Evolutionary conservation across 1,139 yeast species (phyloP).

Genomic region (Taphrina confusa): DNA sequence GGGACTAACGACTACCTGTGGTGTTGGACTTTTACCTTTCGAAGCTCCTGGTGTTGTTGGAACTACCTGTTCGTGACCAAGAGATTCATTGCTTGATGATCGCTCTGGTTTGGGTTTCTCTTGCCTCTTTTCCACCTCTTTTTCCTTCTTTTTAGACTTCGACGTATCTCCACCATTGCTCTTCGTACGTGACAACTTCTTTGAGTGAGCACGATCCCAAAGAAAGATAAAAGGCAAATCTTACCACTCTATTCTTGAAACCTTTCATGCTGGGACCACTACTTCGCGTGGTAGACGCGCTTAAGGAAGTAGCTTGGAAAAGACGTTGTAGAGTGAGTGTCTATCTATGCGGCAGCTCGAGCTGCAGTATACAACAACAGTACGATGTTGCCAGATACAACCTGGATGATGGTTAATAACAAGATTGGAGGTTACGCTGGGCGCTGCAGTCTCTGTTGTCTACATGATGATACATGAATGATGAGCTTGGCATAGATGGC

Average conservation of each 20-base stretch:
- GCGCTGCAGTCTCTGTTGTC: neutral
- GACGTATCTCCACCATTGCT: slow-evolving; percentile 33
- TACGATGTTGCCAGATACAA: too few relatives aligned
- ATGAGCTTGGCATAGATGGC: too few relatives aligned
- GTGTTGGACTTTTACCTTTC: slow-evolving; percentile 27
- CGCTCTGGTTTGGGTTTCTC: slow-evolving; percentile 23
- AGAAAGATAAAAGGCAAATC: slow-evolving; percentile 8
- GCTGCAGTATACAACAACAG: too few relatives aligned
- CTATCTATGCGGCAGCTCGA: too few relatives aligned
- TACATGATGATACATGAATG: too few relatives aligned
- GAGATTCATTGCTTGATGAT: slow-evolving; percentile 24
- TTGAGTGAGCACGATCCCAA: neutral
- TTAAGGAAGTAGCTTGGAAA: too few relatives aligned
- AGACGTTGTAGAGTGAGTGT: too few relatives aligned
- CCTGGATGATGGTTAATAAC: too few relatives aligned
- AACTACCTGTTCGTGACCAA: slow-evolving; percentile 3
- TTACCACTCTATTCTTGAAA: slow-evolving; percentile 43
- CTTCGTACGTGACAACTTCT: slow-evolving; percentile 35
- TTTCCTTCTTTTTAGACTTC: slow-evolving; percentile 29
- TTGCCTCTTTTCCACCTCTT: slow-evolving; percentile 17
- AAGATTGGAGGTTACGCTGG: too few relatives aligned
- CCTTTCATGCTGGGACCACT: slow-evolving; percentile 41
- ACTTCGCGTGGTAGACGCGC: slow-evolving; percentile 12
- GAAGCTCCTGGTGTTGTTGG: slow-evolving; percentile 23
- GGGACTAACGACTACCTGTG: slow-evolving; percentile 35